Evolutionary conservation across 2,329 filamentous ascomycete genomes (phyloP).

Genomic region (Colletotrichum truncatum): DNA sequence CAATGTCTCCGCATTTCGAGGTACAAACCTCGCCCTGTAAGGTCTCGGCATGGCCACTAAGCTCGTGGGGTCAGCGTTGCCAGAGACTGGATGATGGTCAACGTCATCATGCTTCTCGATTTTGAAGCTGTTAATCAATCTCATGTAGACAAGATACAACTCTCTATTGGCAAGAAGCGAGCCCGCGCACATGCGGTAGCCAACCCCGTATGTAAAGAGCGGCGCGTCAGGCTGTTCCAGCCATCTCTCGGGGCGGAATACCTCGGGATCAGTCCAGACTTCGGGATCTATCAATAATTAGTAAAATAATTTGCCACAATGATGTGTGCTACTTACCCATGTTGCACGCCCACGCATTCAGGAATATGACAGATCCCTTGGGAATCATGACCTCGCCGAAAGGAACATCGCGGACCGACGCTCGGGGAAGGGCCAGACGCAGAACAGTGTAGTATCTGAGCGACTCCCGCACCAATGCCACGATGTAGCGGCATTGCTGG

Average conservation of each 20-base stretch:
- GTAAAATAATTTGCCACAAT: no score
- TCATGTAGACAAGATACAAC: conserved; percentile 71
- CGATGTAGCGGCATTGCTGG: conserved; percentile 70
- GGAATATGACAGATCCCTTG: conserved; percentile 69
- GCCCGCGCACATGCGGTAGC: conserved; percentile 75
- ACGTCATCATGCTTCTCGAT: conserved; percentile 63
- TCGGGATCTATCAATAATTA: conserved; percentile 48
- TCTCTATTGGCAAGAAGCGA: conserved; percentile 71
- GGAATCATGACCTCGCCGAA: conserved; percentile 69
- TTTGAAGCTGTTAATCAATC: conserved; percentile 69
- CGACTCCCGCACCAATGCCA: conserved; percentile 70
- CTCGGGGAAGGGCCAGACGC: conserved; percentile 68
- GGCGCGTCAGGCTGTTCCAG: conserved; percentile 70
- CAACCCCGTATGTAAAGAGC: conserved; percentile 72
- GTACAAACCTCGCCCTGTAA: conserved; percentile 67
- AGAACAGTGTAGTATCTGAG: conserved; percentile 71
- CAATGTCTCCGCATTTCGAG: conserved; percentile 41
- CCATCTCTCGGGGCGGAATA: conserved; percentile 61
- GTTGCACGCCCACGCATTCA: conserved; percentile 76
- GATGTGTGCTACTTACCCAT: conserved; percentile 58
- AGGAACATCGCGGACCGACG: conserved; percentile 66
- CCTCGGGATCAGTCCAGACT: conserved; percentile 66
- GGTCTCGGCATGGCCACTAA: conserved; percentile 68
- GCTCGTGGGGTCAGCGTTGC: conserved; percentile 69
- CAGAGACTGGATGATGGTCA: conserved; percentile 67